A percentile compares a stretch with the other conserved stretches of the same genome.
Conservation (phyloP, 345 rosid species). For the Brassica rapa region DNA sequence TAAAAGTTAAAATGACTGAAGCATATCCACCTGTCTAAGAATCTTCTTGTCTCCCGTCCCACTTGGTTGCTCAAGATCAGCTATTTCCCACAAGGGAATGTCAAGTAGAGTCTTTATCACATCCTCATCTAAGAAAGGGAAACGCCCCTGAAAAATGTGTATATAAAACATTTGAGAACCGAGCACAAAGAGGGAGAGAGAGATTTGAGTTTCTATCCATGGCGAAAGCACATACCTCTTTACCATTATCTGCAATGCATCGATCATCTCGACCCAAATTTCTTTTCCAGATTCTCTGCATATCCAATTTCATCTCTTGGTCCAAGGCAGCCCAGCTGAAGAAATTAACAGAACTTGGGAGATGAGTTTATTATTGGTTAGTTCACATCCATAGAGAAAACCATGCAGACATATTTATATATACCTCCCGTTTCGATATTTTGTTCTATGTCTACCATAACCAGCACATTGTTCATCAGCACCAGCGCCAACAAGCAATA, state of each 20-base stretch:
- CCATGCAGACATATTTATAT: background rate
- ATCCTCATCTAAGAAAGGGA: constrained; percentile 97
- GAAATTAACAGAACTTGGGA: no score
- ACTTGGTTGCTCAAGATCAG: constrained; percentile 84
- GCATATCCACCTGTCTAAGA: constrained; percentile 70
- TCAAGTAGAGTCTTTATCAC: constrained; percentile 74
- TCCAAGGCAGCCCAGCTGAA: constrained; percentile 71
- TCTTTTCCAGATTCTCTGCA: constrained; percentile 98
- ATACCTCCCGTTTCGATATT: constrained; percentile 76
- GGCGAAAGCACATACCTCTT: constrained; percentile 53
- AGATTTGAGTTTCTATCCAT: background rate
- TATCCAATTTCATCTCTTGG: constrained; percentile 95
- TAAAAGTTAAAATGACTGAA: background rate
- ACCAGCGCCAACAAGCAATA: constrained; percentile 88
- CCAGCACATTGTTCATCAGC: constrained; percentile 99
- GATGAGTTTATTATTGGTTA: background rate
- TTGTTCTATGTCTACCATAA: constrained; percentile 90
- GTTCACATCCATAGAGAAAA: constrained; percentile 1
- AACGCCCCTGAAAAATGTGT: constrained; percentile 66
- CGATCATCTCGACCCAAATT: constrained; percentile 97
- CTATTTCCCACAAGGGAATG: constrained; percentile 84
- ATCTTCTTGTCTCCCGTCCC: constrained; percentile 97
- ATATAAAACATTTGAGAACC: background rate
- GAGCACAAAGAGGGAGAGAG: background rate
- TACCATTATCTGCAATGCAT: constrained; percentile 82